These are phyloP conservation scores for Paraconiothyrium sp. DNA, from an alignment of 2,329 filamentous ascomycete genomes.

Conservation along the genomic window DNA sequence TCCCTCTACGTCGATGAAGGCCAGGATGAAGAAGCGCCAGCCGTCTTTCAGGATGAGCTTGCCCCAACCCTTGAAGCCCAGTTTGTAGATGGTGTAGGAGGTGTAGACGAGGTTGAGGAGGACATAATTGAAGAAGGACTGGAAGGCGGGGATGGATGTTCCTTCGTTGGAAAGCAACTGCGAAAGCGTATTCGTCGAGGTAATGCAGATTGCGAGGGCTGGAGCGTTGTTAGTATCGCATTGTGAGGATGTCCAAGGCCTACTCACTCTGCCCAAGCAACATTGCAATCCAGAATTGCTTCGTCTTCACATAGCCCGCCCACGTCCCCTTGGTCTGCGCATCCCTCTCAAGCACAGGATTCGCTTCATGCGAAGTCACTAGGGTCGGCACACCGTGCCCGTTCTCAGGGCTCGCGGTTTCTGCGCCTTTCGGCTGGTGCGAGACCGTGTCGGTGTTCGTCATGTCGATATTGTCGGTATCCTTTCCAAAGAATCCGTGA, in stretches of 20 bases:
- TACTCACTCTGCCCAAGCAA: slow-evolving; percentile 68
- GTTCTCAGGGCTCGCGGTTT: slow-evolving; percentile 39
- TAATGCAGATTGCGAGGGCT: slow-evolving; percentile 77
- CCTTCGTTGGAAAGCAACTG: slow-evolving; percentile 73
- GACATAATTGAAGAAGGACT: slow-evolving; percentile 94
- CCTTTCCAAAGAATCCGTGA: slow-evolving; percentile 12
- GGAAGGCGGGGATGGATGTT: slow-evolving; percentile 91
- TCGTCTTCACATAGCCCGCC: slow-evolving; percentile 79
- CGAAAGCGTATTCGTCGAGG: slow-evolving; percentile 90
- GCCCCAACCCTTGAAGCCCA: slow-evolving; percentile 77
- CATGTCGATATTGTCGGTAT: slow-evolving; percentile 29
- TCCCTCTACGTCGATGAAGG: slow-evolving; percentile 92
- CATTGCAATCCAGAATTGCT: slow-evolving; percentile 88
- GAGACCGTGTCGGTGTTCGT: slow-evolving; percentile 29
- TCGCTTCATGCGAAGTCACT: slow-evolving; percentile 21
- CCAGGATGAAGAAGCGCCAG: slow-evolving; percentile 91
- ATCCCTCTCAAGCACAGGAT: slow-evolving; percentile 37
- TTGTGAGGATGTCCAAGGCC: neutral
- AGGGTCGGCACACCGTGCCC: slow-evolving; percentile 27
- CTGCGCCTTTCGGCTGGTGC: slow-evolving; percentile 34
- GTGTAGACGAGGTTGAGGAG: slow-evolving; percentile 85
- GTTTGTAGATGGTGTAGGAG: slow-evolving; percentile 77
- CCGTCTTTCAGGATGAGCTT: slow-evolving; percentile 73
- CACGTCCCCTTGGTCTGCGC: slow-evolving; percentile 57
- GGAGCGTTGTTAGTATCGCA: neutral